These are phyloP conservation scores for Ceriops tagal DNA, from an alignment of 345 rosid species.

Conservation along the genomic window DNA sequence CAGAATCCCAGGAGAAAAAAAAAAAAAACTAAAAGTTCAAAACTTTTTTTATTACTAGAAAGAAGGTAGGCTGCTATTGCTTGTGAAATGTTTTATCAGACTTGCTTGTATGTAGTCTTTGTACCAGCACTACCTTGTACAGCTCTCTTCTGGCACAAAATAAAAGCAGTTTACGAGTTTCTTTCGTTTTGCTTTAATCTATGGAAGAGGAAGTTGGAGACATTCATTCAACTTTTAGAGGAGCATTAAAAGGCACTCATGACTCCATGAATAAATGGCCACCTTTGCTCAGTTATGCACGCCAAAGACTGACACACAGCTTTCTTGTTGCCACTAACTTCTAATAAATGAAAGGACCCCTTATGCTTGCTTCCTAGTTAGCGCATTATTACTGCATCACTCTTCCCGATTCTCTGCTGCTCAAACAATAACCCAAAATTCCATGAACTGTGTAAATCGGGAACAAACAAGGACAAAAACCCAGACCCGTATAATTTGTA, in stretches of 20 bases:
- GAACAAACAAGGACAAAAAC: neutral
- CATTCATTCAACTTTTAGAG: constrained; percentile 18
- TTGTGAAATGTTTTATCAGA: constrained; percentile 8
- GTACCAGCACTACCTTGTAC: constrained; percentile 10
- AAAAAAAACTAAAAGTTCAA: no score
- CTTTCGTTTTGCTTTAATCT: constrained; percentile 7
- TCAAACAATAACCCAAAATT: neutral
- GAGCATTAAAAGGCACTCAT: constrained; percentile 25
- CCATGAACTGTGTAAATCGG: neutral
- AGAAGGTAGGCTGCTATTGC: neutral
- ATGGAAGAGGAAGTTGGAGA: constrained; percentile 14
- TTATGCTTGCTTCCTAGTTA: constrained; percentile 31
- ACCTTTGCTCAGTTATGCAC: constrained; percentile 42
- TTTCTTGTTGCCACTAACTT: constrained; percentile 18
- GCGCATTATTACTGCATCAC: neutral
- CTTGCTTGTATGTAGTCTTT: neutral
- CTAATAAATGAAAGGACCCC: constrained; percentile 21
- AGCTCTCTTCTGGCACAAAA: neutral
- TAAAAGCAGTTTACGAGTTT: constrained; percentile 5
- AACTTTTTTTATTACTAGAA: no score
- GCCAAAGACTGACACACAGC: constrained; percentile 49
- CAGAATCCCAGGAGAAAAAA: constrained; percentile 8
- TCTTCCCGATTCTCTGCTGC: neutral
- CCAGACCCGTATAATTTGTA: no score
- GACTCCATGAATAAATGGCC: constrained; percentile 6